Base-by-base conservation (phyloP, 495 filamentous ascomycete genomes). In the Trichocladium uniseriatum region DNA sequence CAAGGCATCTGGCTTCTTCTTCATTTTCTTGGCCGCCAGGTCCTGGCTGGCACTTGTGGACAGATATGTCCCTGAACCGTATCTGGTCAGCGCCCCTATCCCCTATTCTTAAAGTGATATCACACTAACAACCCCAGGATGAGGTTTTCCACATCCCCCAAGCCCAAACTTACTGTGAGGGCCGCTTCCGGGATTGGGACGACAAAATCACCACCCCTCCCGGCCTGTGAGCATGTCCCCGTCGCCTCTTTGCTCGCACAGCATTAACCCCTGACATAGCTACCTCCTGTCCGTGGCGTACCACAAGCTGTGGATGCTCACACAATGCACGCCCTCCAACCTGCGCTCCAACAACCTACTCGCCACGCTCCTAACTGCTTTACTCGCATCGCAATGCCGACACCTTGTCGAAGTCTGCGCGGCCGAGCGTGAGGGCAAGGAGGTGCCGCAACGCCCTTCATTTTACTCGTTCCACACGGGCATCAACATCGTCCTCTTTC, bases 201-300 rank as follows among this genome's bases (percentile, higher is more conserved):
- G 84, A 88, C 13, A 97, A 96, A 60, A 88, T 98, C 53, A 98
- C 92, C 8, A 98, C 92, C 2, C 92, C 92, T 2, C 89, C 92
- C 6, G 94, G 90, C 16, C 73, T 97, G 70, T 95, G 75, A 57
- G 72, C 18, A 20, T 27, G 11, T 4, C 35, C 24, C 4, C 38
- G 4, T 16, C 7, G 21, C 38, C 46, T 29, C 29, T 29, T 36
- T 15, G 10, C 5, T 31, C n/a, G n/a, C n/a, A n/a, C n/a, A n/a
- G 6, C 8, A 14, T 16, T 21, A 0, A 47, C 46, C n/a, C n/a
- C n/a, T 53, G 49, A 49, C 20, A 37, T 14, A 79, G 79, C 19
- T 84, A 87, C 54, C 57, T 77, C 28, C 62, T 80, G 28, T 73
- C 75, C 11, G 72, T 79, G 19, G 16, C 72, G 6, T 59, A 64